phyloP scores from a whole-genome alignment of 2,329 filamentous ascomycete genomes.

The Clonostachys solani region DNA sequence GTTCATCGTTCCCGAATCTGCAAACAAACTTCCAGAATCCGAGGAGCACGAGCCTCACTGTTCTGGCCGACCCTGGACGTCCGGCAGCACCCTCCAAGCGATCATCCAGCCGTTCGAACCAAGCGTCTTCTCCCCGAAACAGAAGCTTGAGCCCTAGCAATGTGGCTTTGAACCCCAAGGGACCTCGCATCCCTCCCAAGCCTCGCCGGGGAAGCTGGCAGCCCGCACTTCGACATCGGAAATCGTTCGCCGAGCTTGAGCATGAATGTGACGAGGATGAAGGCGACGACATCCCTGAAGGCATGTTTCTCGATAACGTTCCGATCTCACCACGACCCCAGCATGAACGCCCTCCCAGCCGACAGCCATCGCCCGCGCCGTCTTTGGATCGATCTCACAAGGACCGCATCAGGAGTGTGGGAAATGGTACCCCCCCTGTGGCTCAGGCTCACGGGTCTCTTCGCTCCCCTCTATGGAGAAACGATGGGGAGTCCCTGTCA shows the following conservation, averaged over 20 bases:
- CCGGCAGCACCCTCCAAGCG: conserved; percentile 15
- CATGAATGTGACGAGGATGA: conserved; percentile 74
- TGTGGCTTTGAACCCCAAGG: conserved; percentile 36
- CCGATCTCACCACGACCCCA: conserved; percentile 71
- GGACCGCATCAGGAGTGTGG: conserved; percentile 48
- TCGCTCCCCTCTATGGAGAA: conserved; percentile 51
- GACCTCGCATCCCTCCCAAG: conserved; percentile 30
- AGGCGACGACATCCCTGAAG: conserved; percentile 73
- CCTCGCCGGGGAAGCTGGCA: conserved; percentile 68
- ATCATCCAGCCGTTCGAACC: conserved; percentile 18
- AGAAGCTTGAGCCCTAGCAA: conserved; percentile 46
- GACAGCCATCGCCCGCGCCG: conserved; percentile 45
- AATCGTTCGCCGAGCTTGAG: conserved; percentile 67
- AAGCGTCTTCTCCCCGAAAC: conserved; percentile 31
- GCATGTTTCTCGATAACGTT: conserved; percentile 75
- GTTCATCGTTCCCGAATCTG: conserved; percentile 39
- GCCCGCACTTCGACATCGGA: conserved; percentile 52
- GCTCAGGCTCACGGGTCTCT: conserved; percentile 57
- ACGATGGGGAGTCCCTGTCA: conserved; percentile 22
- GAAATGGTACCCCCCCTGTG: conserved; percentile 60
- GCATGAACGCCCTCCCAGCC: conserved; percentile 49
- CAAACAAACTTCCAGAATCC: conserved; percentile 44
- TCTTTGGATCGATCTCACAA: conserved; percentile 49
- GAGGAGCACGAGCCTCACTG: conserved; percentile 41
- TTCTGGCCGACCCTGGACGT: conserved; percentile 27